These are phyloP conservation scores for Carex scoparia DNA, from an alignment of 176 grass and related monocot genomes.

Conservation along the genomic window DNA sequence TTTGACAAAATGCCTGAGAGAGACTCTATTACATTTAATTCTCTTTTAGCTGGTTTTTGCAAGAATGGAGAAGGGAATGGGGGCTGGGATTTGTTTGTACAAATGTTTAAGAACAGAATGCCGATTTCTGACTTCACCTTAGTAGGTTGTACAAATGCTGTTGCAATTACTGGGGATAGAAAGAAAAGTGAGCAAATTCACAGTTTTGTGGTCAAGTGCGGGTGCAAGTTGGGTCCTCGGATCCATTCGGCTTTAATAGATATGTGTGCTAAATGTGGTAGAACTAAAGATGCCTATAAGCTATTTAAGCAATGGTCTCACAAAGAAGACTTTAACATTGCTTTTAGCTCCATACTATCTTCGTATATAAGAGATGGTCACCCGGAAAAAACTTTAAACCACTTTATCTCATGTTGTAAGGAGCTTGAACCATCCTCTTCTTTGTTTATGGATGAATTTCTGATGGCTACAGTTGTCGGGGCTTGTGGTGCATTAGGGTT, in stretches of 20 bases:
- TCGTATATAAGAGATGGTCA: slow-evolving; percentile 30
- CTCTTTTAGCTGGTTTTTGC: slow-evolving; percentile 48
- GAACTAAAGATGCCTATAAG: slow-evolving; percentile 32
- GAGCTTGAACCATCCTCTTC: background rate
- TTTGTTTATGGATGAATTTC: slow-evolving; percentile 37
- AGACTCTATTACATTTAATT: slow-evolving; percentile 37
- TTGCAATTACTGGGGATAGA: slow-evolving; percentile 32
- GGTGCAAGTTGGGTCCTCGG: slow-evolving; percentile 30
- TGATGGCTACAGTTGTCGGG: slow-evolving; percentile 31
- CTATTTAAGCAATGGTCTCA: slow-evolving; percentile 29
- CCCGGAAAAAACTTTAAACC: slow-evolving; percentile 25
- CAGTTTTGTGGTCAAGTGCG: slow-evolving; percentile 34
- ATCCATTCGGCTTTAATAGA: slow-evolving; percentile 40
- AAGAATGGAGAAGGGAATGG: slow-evolving; percentile 33
- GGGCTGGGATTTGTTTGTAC: slow-evolving; percentile 30
- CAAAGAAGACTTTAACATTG: slow-evolving; percentile 32
- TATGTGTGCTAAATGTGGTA: slow-evolving; percentile 36
- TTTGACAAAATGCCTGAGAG: slow-evolving; percentile 40
- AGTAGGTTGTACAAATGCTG: slow-evolving; percentile 29
- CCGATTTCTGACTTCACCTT: slow-evolving; percentile 36
- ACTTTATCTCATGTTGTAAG: slow-evolving; percentile 24
- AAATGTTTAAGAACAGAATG: slow-evolving; percentile 27
- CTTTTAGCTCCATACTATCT: slow-evolving; percentile 38
- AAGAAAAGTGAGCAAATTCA: slow-evolving; percentile 47
- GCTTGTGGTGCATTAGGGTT: slow-evolving; percentile 37